Evolutionary conservation across 2,329 filamentous ascomycete genomes (phyloP).

Genomic region (Colletotrichum tabaci): DNA sequence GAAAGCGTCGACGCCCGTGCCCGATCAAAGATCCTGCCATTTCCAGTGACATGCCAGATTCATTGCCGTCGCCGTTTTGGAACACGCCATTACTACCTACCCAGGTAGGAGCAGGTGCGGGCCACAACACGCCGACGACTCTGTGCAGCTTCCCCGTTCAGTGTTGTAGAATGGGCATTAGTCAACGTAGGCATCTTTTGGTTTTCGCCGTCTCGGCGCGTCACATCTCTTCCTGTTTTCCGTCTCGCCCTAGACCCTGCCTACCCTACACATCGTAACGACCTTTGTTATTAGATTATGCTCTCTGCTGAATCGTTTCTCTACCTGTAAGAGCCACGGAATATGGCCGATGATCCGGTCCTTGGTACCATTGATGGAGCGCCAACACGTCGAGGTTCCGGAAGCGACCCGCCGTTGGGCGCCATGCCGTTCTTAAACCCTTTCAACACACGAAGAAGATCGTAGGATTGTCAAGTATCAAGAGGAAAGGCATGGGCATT

Average conservation of each 20-base stretch:
- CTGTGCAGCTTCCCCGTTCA: no score
- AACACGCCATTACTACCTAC: no score
- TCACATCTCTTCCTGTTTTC: neutral
- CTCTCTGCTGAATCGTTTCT: neutral
- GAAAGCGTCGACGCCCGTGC: neutral
- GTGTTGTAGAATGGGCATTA: neutral
- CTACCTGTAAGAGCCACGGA: neutral
- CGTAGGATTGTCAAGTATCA: conserved; percentile 3
- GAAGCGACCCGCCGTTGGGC: conserved; percentile 9
- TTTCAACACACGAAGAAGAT: conserved; percentile 10
- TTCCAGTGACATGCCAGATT: neutral
- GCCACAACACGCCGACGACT: no score
- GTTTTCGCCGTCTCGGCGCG: neutral
- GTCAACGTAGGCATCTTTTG: neutral
- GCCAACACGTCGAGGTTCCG: conserved; percentile 14
- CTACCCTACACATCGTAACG: neutral
- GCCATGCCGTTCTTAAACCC: neutral
- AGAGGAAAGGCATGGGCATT: neutral
- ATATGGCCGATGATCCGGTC: conserved; percentile 15
- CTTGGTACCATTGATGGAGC: neutral
- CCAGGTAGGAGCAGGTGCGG: neutral
- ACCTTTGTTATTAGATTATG: neutral
- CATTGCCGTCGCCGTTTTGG: neutral
- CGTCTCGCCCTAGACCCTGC: neutral
- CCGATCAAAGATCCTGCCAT: neutral